Evolutionary conservation across 129 eudicot genomes (phyloP), one percentile per base, ranked within the genome.

Genomic region (Glebionis coronaria): DNA sequence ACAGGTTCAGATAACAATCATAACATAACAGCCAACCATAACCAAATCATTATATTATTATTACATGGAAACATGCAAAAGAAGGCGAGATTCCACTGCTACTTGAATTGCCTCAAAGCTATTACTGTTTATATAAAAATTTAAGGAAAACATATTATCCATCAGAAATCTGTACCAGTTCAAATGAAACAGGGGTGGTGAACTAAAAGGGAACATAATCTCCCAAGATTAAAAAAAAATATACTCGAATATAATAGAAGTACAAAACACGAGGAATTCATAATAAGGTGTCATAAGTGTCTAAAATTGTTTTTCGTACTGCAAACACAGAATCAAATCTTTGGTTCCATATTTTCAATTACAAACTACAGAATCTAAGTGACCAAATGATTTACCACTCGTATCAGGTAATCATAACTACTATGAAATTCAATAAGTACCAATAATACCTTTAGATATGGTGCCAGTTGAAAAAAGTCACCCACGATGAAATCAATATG

Each of bases 391-490:
- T 35, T 35, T 35, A 9, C 7, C 9, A 35, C 42, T 35, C 6
- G 42, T 35, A 35, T 31, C 40, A 31, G 40, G 40, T 35, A 13
- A 12, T 11, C 53, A n/a, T 9, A 54, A 56, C n/a, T 62, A 27
- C 8, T 15, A 21, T 13, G 12, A 15, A 65, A n/a, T 1, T 45
- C 9, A 29, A 14, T 57, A 14, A n/a, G 61, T 21, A 69, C 49
- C 53, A 65, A 19, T 12, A 60, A 23, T 75, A 88, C 96, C 96
- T 85, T 85, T 14, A 88, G 67, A 59, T 73, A 85, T 12, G 87
- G 90, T 6, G 96, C 92, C 19, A 88, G 75, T 61, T 85, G 89
- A 67, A 85, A 78, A 88, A 88, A 88, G 82, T 88, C 92, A 29
- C 92, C 96, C 18, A 83, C 84, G 4, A 88, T 66, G 68, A 88